Conservation (phyloP, 148 eudicot genomes). For the Talinum fruticosum region DNA sequence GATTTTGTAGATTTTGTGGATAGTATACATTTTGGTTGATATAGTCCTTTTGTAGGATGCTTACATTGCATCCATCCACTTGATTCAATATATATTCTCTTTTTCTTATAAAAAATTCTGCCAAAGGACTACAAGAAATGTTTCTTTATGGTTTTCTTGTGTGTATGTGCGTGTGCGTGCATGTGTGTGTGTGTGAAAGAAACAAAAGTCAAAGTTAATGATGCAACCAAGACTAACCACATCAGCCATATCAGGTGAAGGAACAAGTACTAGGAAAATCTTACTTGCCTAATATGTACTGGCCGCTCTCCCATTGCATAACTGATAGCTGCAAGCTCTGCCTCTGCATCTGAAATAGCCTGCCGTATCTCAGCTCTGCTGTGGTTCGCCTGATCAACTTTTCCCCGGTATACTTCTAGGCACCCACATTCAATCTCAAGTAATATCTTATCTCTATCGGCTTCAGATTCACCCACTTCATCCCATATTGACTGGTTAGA, state of each 20-base stretch:
- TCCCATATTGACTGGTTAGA: constrained; percentile 63
- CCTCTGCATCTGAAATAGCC: constrained; percentile 75
- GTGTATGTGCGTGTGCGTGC: no score
- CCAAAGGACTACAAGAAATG: no score
- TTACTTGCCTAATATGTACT: constrained; percentile 66
- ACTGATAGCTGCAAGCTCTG: constrained; percentile 72
- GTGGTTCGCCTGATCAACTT: constrained; percentile 65
- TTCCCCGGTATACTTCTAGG: constrained; percentile 63
- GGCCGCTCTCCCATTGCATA: constrained; percentile 72
- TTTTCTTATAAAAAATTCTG: no score
- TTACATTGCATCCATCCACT: no score
- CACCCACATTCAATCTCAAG: constrained; percentile 71
- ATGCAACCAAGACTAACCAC: background rate
- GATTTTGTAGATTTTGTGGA: no score
- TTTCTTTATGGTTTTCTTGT: no score
- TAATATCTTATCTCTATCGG: constrained; percentile 59
- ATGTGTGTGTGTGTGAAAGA: background rate
- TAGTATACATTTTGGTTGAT: no score
- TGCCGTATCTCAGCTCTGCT: constrained; percentile 67
- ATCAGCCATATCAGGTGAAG: background rate
- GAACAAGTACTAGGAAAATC: background rate
- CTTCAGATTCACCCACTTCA: constrained; percentile 72
- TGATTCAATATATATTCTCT: no score
- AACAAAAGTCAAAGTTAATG: background rate
- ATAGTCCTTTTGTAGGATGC: no score